Conservation (phyloP, 139 green algal species). For the Ettlia oleoabundans region DNA sequence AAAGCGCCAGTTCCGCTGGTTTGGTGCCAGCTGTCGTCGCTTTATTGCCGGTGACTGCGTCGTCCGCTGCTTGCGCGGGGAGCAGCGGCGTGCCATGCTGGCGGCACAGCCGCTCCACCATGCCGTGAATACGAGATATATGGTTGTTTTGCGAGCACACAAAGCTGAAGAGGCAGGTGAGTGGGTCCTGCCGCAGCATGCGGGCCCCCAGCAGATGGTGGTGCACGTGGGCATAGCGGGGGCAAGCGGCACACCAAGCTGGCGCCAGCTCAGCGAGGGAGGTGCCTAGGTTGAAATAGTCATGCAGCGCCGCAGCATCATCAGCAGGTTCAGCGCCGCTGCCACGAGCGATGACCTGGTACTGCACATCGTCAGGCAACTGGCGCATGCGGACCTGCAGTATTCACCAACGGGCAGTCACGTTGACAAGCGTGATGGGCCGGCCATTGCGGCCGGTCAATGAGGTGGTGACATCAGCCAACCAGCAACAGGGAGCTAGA, state of each 20-base stretch:
- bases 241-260: constrained; percentile 63
- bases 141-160: constrained; percentile 98
- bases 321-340: background rate
- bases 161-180: constrained; percentile 93
- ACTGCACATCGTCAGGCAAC: constrained; percentile 71
- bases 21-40: background rate
- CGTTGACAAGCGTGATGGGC: background rate
- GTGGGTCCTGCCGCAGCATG: constrained; percentile 91
- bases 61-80: background rate
- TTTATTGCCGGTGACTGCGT: too few relatives aligned
- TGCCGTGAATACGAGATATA: constrained; percentile 89
- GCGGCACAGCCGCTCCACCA: constrained; percentile 88
- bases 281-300: constrained; percentile 86
- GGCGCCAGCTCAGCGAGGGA: constrained; percentile 54
- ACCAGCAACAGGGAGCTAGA: too few relatives aligned
- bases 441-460: background rate
- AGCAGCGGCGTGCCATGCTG: constrained; percentile 76
- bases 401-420: background rate
- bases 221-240: constrained; percentile 61
- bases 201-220: constrained; percentile 69
- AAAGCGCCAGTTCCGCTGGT: constrained; percentile 26
- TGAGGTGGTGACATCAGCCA: too few relatives aligned
- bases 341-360: constrained; percentile 67
- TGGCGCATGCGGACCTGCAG: constrained; percentile 72
- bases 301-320: constrained; percentile 61